Evolutionary conservation across 371 early-diverging fungal species (phyloP).

Genomic region (Catenaria anguillulae): DNA sequence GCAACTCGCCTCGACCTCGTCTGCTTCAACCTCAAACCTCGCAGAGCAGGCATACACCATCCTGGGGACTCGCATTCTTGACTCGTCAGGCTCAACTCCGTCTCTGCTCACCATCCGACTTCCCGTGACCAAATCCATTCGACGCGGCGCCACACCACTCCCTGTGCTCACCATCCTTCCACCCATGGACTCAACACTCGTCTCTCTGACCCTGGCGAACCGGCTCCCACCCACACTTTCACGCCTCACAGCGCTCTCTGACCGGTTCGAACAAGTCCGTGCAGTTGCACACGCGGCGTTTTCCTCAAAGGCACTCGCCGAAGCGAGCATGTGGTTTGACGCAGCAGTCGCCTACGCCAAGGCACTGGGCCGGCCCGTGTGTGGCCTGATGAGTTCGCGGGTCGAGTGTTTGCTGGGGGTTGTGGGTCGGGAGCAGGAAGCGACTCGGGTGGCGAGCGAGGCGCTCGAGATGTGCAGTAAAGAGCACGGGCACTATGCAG

Average conservation of each 20-base stretch:
- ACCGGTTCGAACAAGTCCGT: background rate
- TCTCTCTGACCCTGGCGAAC: background rate
- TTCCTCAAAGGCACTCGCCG: background rate
- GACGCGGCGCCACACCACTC: background rate
- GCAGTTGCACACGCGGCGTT: background rate
- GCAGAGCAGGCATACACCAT: too few relatives aligned
- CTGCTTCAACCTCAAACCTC: too few relatives aligned
- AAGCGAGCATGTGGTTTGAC: background rate
- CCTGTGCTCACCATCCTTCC: background rate
- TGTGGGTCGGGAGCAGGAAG: too few relatives aligned
- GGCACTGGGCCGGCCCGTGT: too few relatives aligned
- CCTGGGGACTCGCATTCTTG: too few relatives aligned
- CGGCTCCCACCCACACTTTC: background rate
- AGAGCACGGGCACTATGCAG: too few relatives aligned
- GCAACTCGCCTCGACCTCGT: background rate
- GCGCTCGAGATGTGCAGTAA: too few relatives aligned
- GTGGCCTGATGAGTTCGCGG: too few relatives aligned
- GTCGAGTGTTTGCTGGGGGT: too few relatives aligned
- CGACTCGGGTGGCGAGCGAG: too few relatives aligned
- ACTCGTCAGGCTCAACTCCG: too few relatives aligned
- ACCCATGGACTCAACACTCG: background rate
- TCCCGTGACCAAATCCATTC: background rate
- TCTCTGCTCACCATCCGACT: too few relatives aligned
- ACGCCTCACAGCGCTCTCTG: background rate
- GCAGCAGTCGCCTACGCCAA: background rate